Evolutionary conservation across 192 early-diverging fungal genomes (phyloP).

Genomic region (Linnemannia zychae): DNA sequence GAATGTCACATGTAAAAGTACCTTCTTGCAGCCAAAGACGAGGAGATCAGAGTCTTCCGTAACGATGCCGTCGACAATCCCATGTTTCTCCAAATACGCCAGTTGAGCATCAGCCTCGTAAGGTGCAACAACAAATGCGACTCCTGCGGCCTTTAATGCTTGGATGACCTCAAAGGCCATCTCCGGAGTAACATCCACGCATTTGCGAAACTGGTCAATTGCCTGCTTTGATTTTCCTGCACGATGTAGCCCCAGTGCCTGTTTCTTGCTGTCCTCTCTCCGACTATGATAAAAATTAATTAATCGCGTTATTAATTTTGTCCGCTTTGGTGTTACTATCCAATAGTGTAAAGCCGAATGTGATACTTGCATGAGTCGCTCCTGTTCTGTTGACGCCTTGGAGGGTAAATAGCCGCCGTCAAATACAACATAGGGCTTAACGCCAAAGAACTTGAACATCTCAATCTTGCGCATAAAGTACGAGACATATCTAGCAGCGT

Average conservation of each 20-base stretch:
- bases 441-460: slow-evolving; percentile 78
- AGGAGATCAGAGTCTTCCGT: slow-evolving; percentile 98
- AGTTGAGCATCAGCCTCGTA: slow-evolving; percentile 99
- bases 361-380: slow-evolving; percentile 68
- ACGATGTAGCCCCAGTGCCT: slow-evolving; percentile 68
- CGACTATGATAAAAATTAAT: slow-evolving; percentile 53
- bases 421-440: slow-evolving; percentile 93
- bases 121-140: slow-evolving; percentile 91
- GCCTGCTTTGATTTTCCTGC: slow-evolving; percentile 74
- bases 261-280: slow-evolving; percentile 68
- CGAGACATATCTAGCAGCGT: slow-evolving; percentile 87
- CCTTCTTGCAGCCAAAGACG: slow-evolving; percentile 89
- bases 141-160: slow-evolving; percentile 69
- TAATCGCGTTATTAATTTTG: not conserved
- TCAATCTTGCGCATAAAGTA: slow-evolving; percentile 84
- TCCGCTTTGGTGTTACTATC: too few species aligned
- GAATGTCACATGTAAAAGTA: slow-evolving; percentile 16
- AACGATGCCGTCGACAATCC: slow-evolving; percentile 82
- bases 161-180: slow-evolving; percentile 88
- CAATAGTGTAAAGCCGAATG: not conserved
- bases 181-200: slow-evolving; percentile 86
- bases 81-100: slow-evolving; percentile 79
- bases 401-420: slow-evolving; percentile 93
- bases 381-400: slow-evolving; percentile 81
- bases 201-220: slow-evolving; percentile 77